A percentile compares a stretch with the other conserved stretches of the same genome.
Evolutionary conservation across 306 rosid genomes (phyloP).

Genomic region (Vigna hirtella): DNA sequence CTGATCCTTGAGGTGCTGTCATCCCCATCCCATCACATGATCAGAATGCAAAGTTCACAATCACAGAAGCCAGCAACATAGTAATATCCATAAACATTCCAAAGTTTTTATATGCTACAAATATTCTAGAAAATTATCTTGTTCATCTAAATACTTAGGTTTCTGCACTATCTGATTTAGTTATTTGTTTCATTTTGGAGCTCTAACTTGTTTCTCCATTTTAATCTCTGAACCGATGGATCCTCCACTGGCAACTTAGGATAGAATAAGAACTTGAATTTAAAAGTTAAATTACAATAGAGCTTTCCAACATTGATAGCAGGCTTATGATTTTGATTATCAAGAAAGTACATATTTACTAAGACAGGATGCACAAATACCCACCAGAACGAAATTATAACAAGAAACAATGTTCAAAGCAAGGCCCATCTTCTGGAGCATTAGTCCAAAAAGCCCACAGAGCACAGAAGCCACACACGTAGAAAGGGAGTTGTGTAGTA

Average conservation of each 20-base stretch:
- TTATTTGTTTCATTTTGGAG: neutral
- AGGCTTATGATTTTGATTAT: conserved; percentile 1
- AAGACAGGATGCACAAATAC: conserved; percentile 2
- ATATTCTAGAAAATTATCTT: neutral
- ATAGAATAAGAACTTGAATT: neutral
- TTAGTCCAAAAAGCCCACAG: conserved; percentile 10
- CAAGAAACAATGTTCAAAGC: neutral
- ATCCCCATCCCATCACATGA: neutral
- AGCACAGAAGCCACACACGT: neutral
- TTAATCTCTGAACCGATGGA: neutral
- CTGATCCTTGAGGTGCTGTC: no score
- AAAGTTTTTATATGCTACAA: neutral
- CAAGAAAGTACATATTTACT: neutral
- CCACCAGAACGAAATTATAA: neutral
- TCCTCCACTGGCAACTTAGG: conserved; percentile 12
- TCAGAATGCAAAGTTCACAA: neutral
- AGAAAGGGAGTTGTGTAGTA: neutral
- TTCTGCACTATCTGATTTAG: neutral
- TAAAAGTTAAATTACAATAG: neutral
- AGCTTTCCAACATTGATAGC: neutral
- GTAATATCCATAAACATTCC: no score
- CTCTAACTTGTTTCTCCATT: neutral
- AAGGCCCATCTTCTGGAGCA: neutral
- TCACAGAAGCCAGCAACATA: neutral
- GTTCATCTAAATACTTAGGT: neutral